Evolutionary conservation across 1,139 yeast species (phyloP), one percentile per base, ranked within the genome.

Genomic region (Nakaseomyces delphensis): DNA sequence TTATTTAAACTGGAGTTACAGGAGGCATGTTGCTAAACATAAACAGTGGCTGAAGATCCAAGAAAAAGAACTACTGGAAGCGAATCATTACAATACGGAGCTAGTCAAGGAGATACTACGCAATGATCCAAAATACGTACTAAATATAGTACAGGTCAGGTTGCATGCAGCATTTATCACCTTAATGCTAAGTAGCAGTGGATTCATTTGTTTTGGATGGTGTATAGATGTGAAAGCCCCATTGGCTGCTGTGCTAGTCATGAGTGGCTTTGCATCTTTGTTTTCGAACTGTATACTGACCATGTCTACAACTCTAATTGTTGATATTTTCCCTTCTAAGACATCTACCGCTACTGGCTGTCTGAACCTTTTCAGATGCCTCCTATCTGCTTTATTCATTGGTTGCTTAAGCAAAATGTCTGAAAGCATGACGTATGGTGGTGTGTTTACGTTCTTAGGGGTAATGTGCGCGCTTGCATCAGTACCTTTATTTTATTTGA

Each of bases 141-240:
- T 76, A 50, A 66, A 62, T 50, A 67, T 77, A 21, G 69, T 74
- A 45, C 66, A 64, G 31, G 72, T 78, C 4, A 65, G 84, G 37
- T 57, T 79, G 36, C 56, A 56, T 28, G 57, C 60, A 36, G 65
- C 62, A 25, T 60, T 67, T 1, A 48, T 65, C 20, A 71, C 77
- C 3, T 48, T 59, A 16, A 13, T 57, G 3, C 37, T 69, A 2
- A 56, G 68, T 18, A 51, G 69, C n/a, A 53, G 59, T 3, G 69
- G 76, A 0, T 59, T 72, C 3, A 48, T 77, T 1, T 61, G 76
- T 0, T 83, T 74, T 63, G 94, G 91, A 1, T 84, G 95, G 94
- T 72, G 83, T 40, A 52, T 83, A 4, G 66, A 74, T 36, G 56
- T 68, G 20, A 58, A 67, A 10, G 73, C 71, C 0, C 69, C 69